These are phyloP conservation scores for Chaetomium cochliodes DNA, from an alignment of 495 filamentous ascomycete genomes.

Conservation along the genomic window DNA sequence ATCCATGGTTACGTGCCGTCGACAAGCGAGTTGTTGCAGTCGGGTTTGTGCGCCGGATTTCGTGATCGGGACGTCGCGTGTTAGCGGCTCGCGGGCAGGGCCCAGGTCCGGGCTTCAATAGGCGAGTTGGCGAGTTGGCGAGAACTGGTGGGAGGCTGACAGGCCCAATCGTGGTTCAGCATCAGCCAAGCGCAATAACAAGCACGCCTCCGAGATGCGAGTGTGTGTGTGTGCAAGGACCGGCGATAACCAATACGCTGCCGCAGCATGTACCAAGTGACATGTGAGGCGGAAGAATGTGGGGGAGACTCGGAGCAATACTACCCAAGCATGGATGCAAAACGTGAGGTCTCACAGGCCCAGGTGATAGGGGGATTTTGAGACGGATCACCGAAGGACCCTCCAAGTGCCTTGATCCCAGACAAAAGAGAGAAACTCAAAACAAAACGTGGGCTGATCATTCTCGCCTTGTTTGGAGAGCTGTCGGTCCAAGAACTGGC, in stretches of 20 bases:
- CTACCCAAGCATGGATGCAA: slow-evolving; percentile 22
- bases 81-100: slow-evolving; percentile 23
- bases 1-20: slow-evolving; percentile 43
- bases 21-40: slow-evolving; percentile 36
- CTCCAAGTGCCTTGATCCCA: slow-evolving; percentile 13
- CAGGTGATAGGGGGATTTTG: slow-evolving; percentile 22
- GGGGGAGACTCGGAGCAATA: slow-evolving; percentile 15
- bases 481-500: slow-evolving; percentile 9
- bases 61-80: slow-evolving; percentile 27
- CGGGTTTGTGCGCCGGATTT: slow-evolving; percentile 39
- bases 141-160: not conserved
- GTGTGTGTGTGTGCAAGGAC: not conserved
- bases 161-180: not conserved
- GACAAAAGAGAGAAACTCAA: slow-evolving; percentile 19
- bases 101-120: slow-evolving; percentile 22
- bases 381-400: slow-evolving; percentile 25
- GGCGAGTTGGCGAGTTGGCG: slow-evolving; percentile 13
- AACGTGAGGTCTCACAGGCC: slow-evolving; percentile 25
- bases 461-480: slow-evolving; percentile 1
- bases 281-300: slow-evolving; percentile 10
- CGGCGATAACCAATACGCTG: not conserved
- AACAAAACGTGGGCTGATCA: slow-evolving; percentile 34
- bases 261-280: not conserved
- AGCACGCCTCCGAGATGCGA: not conserved
- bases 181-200: slow-evolving; percentile 10